phyloP scores from a whole-genome alignment of 1,284 basidiomycete species.

The Coniferiporia sulphurascens region DNA sequence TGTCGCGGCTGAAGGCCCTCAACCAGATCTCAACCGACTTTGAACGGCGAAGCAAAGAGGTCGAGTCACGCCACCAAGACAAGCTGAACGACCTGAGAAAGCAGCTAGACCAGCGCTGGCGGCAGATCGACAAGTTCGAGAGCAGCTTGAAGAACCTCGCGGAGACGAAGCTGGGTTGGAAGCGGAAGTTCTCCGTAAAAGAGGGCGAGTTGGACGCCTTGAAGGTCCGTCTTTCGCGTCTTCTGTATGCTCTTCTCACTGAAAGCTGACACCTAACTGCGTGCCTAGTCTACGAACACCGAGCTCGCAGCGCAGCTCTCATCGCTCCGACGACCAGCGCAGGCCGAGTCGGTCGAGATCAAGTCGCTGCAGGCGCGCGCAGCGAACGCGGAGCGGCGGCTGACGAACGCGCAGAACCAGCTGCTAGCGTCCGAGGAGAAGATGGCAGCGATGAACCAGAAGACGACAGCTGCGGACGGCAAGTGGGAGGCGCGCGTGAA shows the following conservation, averaged over 20 bases:
- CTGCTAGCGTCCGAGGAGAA: constrained; percentile 79
- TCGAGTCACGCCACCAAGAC: constrained; percentile 68
- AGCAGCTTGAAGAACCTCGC: constrained; percentile 78
- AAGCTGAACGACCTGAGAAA: constrained; percentile 77
- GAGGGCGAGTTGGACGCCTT: constrained; percentile 86
- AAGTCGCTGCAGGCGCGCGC: constrained; percentile 69
- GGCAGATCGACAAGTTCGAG: constrained; percentile 93
- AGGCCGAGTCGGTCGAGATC: constrained; percentile 67
- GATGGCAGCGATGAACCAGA: constrained; percentile 67
- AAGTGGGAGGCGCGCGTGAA: constrained; percentile 93
- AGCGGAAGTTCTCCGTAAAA: constrained; percentile 75
- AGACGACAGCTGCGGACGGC: constrained; percentile 62
- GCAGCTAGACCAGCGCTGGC: constrained; percentile 86
- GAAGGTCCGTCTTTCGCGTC: constrained; percentile 46
- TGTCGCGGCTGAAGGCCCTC: constrained; percentile 79
- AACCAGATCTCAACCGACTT: constrained; percentile 83
- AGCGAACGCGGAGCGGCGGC: constrained; percentile 76
- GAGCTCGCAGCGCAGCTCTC: constrained; percentile 77
- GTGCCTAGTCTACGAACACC: constrained; percentile 57
- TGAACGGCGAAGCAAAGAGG: constrained; percentile 80
- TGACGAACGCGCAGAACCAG: constrained; percentile 80
- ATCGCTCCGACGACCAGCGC: constrained; percentile 58
- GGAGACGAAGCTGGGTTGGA: constrained; percentile 84
- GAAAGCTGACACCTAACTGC: background rate
- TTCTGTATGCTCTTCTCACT: constrained; percentile 17